Percentiles rank a stretch among this genome's conserved stretches.
Evolutionary conservation across 768 basidiomycete genomes (phyloP).

Genomic region (Suillus discolor): DNA sequence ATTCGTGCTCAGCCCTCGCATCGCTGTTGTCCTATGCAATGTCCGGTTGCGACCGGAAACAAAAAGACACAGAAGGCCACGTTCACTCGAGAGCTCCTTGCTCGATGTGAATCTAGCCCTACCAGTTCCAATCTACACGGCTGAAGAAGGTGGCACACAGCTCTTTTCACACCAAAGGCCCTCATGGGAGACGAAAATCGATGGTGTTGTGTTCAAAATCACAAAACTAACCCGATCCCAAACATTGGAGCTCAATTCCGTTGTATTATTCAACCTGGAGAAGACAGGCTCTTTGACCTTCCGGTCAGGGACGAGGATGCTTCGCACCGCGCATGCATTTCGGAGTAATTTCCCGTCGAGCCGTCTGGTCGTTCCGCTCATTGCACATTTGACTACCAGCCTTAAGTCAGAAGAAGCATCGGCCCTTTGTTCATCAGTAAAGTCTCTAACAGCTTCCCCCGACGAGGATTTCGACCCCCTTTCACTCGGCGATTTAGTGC

Average conservation of each 20-base stretch:
- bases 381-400: not conserved
- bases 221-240: constrained; percentile 25
- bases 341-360: not conserved
- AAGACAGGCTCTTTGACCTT: constrained; percentile 10
- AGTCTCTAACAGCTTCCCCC: not conserved
- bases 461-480: not conserved
- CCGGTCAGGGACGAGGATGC: constrained; percentile 8
- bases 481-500: constrained; percentile 7
- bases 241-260: constrained; percentile 8
- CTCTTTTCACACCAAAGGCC: too few species aligned
- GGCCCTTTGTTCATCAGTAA: not conserved
- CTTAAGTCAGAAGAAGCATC: not conserved
- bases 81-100: constrained; percentile 5
- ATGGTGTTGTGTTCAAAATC: constrained; percentile 32
- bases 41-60: constrained; percentile 16
- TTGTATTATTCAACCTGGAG: constrained; percentile 9
- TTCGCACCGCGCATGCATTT: constrained; percentile 8
- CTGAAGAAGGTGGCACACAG: too few species aligned
- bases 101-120: constrained; percentile 2
- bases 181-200: constrained; percentile 16
- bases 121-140: not conserved
- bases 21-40: constrained; percentile 33
- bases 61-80: too few species aligned
- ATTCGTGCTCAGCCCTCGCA: constrained; percentile 39
- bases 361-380: not conserved